Evolutionary conservation across 1,139 yeast genomes (phyloP).

Genomic region (Scheffersomyces segobiensis): DNA sequence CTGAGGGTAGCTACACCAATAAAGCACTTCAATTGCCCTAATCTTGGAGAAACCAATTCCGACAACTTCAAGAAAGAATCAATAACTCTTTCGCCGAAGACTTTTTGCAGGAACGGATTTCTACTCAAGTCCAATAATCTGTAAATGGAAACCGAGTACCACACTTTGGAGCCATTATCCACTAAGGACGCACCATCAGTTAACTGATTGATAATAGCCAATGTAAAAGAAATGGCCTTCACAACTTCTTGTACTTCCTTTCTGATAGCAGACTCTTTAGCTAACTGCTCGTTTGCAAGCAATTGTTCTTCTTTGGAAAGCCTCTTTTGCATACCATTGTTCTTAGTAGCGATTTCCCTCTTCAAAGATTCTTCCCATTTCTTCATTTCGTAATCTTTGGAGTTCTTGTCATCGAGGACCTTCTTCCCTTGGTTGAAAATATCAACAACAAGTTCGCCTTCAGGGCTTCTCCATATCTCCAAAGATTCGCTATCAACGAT

Average conservation of each 20-base stretch:
- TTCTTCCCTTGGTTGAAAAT: conserved; percentile 48
- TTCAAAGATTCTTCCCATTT: conserved; percentile 90
- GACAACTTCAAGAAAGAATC: conserved; percentile 48
- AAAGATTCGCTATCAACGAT: conserved; percentile 32
- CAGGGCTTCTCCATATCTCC: conserved; percentile 65
- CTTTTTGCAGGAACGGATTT: conserved; percentile 29
- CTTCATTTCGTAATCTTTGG: conserved; percentile 79
- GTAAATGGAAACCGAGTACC: conserved; percentile 71
- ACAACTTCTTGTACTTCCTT: conserved; percentile 39
- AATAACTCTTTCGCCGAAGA: conserved; percentile 41
- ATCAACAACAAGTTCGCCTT: conserved; percentile 70
- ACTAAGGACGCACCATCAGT: conserved; percentile 50
- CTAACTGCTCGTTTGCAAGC: conserved; percentile 59
- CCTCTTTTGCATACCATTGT: conserved; percentile 43
- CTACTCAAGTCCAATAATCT: conserved; percentile 43
- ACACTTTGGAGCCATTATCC: conserved; percentile 65
- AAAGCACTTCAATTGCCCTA: conserved; percentile 51
- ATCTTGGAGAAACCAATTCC: conserved; percentile 41
- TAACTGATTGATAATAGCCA: conserved; percentile 55
- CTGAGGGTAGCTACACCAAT: conserved; percentile 72
- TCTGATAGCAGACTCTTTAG: conserved; percentile 60
- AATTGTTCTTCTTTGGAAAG: conserved; percentile 75
- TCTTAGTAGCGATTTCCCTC: conserved; percentile 66
- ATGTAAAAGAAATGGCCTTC: conserved; percentile 44
- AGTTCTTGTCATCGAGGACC: conserved; percentile 53